These are phyloP conservation scores for Aspergillus fischeri DNA, from an alignment of 2,329 filamentous ascomycete genomes.

Conservation along the genomic window DNA sequence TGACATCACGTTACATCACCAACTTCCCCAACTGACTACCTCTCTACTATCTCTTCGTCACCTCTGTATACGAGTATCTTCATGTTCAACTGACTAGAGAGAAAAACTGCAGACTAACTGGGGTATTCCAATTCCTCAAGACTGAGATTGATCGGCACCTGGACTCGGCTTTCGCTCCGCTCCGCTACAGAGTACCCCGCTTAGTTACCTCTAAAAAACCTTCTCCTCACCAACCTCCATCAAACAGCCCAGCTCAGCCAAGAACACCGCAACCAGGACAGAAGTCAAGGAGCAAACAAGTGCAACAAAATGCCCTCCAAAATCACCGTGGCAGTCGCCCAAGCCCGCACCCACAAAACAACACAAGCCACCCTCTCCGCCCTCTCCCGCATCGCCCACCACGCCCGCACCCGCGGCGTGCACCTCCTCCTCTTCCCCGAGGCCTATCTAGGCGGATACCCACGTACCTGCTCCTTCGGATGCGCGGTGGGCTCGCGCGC, in stretches of 20 bases:
- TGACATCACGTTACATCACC: no score
- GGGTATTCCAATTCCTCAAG: no score
- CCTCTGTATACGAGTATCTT: not conserved
- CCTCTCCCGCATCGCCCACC: constrained; percentile 59
- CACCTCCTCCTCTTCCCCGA: constrained; percentile 85
- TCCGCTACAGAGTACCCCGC: not conserved
- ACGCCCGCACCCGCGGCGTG: constrained; percentile 57
- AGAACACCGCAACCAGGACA: not conserved
- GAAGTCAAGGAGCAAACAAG: not conserved
- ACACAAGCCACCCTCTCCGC: constrained; percentile 59
- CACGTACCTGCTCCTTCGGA: constrained; percentile 75
- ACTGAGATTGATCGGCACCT: no score
- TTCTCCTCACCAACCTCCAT: not conserved
- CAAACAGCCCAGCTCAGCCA: not conserved
- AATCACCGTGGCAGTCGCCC: constrained; percentile 44
- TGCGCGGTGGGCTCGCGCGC: constrained; percentile 67
- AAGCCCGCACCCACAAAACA: constrained; percentile 42
- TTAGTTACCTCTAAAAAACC: not conserved
- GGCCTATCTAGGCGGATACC: constrained; percentile 88
- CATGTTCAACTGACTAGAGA: no score
- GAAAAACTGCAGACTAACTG: no score
- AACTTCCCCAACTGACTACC: no score
- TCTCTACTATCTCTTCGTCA: not conserved
- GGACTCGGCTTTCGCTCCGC: not conserved
- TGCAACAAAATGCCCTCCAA: constrained; percentile 40